These are phyloP conservation scores for Penicillium sp. DNA, from an alignment of 2,329 filamentous ascomycete species.

Conservation along the genomic window DNA sequence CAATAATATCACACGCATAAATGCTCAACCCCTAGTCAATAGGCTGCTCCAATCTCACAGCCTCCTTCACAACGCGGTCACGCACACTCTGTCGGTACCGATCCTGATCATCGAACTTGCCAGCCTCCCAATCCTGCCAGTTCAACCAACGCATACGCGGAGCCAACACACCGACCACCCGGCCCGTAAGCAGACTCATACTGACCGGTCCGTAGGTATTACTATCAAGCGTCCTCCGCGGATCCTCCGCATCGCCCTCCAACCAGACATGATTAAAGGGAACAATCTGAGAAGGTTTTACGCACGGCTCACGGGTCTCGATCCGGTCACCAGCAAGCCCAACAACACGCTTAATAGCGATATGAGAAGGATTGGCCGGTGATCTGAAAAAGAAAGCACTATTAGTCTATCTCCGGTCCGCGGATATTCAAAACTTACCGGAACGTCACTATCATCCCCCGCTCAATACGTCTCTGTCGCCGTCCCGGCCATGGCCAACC, in stretches of 20 bases:
- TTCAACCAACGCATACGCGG: slow-evolving; percentile 46
- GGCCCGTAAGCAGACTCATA: slow-evolving; percentile 68
- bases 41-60: slow-evolving; percentile 32
- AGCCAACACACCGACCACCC: slow-evolving; percentile 66
- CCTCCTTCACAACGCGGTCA: slow-evolving; percentile 36
- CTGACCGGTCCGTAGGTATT: slow-evolving; percentile 86
- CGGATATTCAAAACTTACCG: slow-evolving; percentile 20
- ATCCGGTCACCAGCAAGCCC: slow-evolving; percentile 76
- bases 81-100: slow-evolving; percentile 34
- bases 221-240: slow-evolving; percentile 70
- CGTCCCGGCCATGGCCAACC: slow-evolving; percentile 48
- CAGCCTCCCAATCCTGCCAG: slow-evolving; percentile 38
- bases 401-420: background rate
- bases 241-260: slow-evolving; percentile 73
- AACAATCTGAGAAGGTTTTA: slow-evolving; percentile 53
- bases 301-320: slow-evolving; percentile 59
- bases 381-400: slow-evolving; percentile 49
- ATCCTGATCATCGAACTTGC: slow-evolving; percentile 14
- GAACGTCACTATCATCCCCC: slow-evolving; percentile 72
- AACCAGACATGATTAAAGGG: slow-evolving; percentile 90
- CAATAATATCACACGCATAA: background rate
- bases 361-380: slow-evolving; percentile 63
- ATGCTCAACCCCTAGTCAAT: background rate
- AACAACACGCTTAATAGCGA: slow-evolving; percentile 77
- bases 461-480: slow-evolving; percentile 53